These are phyloP conservation scores for Ceratocystis cacaofunesta DNA, from an alignment of 2,329 filamentous ascomycete genomes.

Conservation along the genomic window DNA sequence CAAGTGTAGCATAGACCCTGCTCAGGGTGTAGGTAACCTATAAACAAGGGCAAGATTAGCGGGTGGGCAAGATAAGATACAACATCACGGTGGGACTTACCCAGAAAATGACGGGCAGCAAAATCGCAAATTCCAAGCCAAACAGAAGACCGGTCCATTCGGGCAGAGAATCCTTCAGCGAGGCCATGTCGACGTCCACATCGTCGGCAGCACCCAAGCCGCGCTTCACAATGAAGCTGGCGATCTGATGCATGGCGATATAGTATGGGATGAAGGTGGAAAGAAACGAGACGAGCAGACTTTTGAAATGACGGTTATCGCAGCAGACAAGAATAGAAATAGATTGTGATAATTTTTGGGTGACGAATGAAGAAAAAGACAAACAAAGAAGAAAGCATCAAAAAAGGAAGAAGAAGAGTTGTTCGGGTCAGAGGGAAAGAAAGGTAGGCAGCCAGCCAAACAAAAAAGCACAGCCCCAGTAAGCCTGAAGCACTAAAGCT, in stretches of 20 bases:
- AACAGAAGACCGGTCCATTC: constrained; percentile 4
- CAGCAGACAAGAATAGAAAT: background rate
- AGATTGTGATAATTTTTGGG: too few relatives aligned
- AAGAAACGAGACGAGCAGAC: background rate
- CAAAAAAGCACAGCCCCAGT: background rate
- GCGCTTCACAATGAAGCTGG: constrained; percentile 2
- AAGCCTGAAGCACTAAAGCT: background rate
- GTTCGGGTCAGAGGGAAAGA: background rate
- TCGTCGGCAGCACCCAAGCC: background rate
- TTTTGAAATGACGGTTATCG: background rate
- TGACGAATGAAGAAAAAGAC: background rate
- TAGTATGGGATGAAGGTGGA: background rate
- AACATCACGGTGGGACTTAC: background rate
- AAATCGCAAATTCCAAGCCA: background rate
- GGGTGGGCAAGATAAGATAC: background rate
- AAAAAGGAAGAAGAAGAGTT: background rate
- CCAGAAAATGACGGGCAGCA: constrained; percentile 11
- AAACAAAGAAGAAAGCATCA: constrained; percentile 1
- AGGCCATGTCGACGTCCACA: constrained; percentile 4
- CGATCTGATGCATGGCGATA: constrained; percentile 5
- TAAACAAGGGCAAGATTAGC: background rate
- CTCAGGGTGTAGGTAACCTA: constrained; percentile 38
- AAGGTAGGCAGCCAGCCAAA: background rate
- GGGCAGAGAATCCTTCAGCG: background rate
- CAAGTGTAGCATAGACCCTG: constrained; percentile 37